Conservation (phyloP, 106 monocot genomes). For the Gastrodia elata region DNA sequence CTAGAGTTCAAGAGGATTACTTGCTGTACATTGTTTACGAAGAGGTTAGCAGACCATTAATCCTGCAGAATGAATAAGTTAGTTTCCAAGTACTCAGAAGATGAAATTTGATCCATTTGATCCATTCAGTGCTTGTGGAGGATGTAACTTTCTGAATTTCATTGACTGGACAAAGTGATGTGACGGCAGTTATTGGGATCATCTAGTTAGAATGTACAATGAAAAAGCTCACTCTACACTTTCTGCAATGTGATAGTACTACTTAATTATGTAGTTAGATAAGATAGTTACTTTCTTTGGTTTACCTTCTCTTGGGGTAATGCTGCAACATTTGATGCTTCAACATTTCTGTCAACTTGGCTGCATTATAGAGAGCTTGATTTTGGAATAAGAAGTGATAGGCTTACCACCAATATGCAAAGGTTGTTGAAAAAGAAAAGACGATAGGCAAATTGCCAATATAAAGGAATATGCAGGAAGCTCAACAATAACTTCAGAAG, state of each 20-base stretch:
- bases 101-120: too few species aligned
- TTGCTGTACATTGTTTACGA: not conserved
- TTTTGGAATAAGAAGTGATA: not conserved
- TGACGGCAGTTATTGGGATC: not conserved
- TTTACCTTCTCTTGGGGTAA: not conserved
- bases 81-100: not conserved
- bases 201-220: not conserved
- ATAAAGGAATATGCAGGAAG: not conserved
- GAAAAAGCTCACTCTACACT: not conserved
- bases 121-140: not conserved
- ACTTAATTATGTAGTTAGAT: not conserved
- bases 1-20: not conserved
- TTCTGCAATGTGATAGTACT: not conserved
- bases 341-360: not conserved
- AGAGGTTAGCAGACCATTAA: not conserved
- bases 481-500: not conserved
- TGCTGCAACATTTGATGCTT: too few species aligned
- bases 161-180: not conserved
- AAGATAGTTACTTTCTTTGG: not conserved
- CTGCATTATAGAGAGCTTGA: not conserved
- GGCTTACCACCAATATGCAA: not conserved
- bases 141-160: not conserved
- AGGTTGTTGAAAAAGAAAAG: not conserved
- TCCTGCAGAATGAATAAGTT: not conserved
- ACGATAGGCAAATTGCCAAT: not conserved